Base-by-base conservation (phyloP, 106 monocot species). In the Cymbidium sinense region DNA sequence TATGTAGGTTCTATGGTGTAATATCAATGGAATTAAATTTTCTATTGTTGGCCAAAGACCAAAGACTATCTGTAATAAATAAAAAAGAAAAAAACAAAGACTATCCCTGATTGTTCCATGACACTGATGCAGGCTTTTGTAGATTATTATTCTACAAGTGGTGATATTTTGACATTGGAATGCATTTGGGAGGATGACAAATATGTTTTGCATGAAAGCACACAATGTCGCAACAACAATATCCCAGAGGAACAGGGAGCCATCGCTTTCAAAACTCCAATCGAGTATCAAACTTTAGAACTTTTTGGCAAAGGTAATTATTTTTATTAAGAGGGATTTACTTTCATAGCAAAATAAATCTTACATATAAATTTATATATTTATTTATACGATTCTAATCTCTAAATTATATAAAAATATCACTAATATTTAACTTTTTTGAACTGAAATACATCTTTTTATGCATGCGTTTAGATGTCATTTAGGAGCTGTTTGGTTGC, bases 171-270 rank as follows among this genome's bases (percentile, higher is more conserved):
- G 19, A 78, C 55, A 51, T 75, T 95, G 78, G 87, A 92, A 70
- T 99, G 94, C 70, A 74, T 83, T 5, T 99, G 98, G 94, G 65
- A 92, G 73, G 43, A 78, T 65, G 94, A 99, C 76, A 99, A 99
- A 72, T 99, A 89, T 92, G 83, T 99, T n/a, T 84, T 99, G 81
- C 61, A 86, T 55, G 98, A 99, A 82, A 83, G 78, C 80, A 70
- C 43, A 65, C 37, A 83, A 64, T 77, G 75, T 27, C 72, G 2
- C 33, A 25, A 31, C 25, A 70, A 43, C 6, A 75, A 82, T 29
- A 74, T 78, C 4, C 50, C 83, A 64, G 80, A 76, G 35, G 77
- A 75, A 70, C 23, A 37, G 44, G 76, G 21, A 74, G 77, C 72
- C 77, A 54, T 74, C 61, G 76, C 82, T 73, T 51, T 78, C 25